Conservation (phyloP, 768 basidiomycete species). For the Auricularia sp. region DNA sequence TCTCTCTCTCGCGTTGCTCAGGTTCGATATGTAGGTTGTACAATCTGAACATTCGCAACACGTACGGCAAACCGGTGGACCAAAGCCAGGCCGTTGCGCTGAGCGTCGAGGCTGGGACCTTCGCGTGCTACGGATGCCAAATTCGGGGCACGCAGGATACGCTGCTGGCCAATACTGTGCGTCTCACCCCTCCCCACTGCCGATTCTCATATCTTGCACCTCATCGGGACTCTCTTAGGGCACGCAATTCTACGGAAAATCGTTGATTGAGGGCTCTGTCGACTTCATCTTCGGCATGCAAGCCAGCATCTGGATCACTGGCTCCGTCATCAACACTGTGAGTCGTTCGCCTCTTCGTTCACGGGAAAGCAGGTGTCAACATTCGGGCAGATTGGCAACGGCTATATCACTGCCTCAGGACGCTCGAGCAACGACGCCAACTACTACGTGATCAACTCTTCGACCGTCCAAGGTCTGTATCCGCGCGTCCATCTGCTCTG, state of each 20-base stretch:
- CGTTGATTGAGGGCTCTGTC: slow-evolving; percentile 34
- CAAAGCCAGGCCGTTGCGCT: slow-evolving; percentile 4
- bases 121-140: neutral
- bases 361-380: neutral
- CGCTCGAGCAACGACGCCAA: slow-evolving; percentile 24
- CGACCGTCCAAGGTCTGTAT: neutral
- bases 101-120: slow-evolving; percentile 5
- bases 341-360: neutral
- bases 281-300: neutral
- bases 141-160: slow-evolving; percentile 1
- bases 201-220: slow-evolving; percentile 23
- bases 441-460: slow-evolving; percentile 37
- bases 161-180: neutral
- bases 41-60: slow-evolving; percentile 6
- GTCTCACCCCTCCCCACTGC: neutral
- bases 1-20: too few species aligned
- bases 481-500: neutral
- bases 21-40: neutral
- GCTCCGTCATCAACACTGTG: slow-evolving; percentile 2
- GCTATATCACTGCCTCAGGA: slow-evolving; percentile 40
- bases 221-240: slow-evolving; percentile 25
- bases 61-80: slow-evolving; percentile 2
- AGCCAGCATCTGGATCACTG: slow-evolving; percentile 4
- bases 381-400: slow-evolving; percentile 22
- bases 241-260: slow-evolving; percentile 33